A percentile compares a stretch with the other conserved stretches of the same genome.
Evolutionary conservation across 2,329 filamentous ascomycete species (phyloP).

Genomic region (Fusarium sp.): DNA sequence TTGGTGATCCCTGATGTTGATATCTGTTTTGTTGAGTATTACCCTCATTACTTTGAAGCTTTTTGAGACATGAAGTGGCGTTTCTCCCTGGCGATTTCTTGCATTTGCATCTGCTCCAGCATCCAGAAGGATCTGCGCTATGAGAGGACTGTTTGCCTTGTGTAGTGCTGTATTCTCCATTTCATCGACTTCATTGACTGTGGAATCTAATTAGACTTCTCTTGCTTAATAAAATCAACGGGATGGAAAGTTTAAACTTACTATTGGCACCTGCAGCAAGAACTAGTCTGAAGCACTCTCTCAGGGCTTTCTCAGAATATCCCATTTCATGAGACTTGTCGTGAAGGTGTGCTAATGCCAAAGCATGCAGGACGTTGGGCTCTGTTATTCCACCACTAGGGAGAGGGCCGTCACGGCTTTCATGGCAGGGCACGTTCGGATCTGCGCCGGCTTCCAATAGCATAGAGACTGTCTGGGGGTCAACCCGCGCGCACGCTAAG

Average conservation of each 20-base stretch:
- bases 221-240: not conserved
- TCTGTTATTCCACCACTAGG: not conserved
- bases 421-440: not conserved
- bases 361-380: not conserved
- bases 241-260: not conserved
- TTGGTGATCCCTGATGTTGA: not conserved
- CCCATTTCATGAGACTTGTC: too few species aligned
- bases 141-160: accelerated
- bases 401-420: not conserved
- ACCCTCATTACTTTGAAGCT: not conserved
- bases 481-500: not conserved
- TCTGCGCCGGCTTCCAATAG: not conserved
- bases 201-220: not conserved
- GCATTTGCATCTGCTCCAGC: not conserved
- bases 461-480: not conserved
- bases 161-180: not conserved
- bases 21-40: not conserved
- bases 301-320: not conserved
- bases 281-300: not conserved
- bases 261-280: not conserved
- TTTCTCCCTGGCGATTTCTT: accelerated
- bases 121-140: not conserved
- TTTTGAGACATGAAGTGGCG: not conserved
- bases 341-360: too few species aligned
- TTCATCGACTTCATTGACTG: not conserved